Percentiles rank a stretch among this genome's conserved stretches.
Evolutionary conservation across 176 grass and related monocot species (phyloP).

Genomic region (Eleusine indica): DNA sequence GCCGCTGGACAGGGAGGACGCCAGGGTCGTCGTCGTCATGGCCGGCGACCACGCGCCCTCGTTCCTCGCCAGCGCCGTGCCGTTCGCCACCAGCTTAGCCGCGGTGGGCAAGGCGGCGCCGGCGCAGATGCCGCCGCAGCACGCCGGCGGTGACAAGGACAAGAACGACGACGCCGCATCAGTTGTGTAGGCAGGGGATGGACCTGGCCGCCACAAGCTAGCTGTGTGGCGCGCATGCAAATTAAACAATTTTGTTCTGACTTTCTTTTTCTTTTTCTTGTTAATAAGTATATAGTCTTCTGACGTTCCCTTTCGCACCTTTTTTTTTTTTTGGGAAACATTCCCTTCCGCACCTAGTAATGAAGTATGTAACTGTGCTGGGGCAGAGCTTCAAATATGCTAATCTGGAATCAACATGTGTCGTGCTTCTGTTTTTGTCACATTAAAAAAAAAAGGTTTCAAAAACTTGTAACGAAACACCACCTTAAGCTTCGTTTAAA

Average conservation of each 20-base stretch:
- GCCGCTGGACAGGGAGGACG: conserved; percentile 50
- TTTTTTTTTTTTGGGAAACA: too few species aligned
- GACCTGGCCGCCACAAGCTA: not conserved
- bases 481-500: too few species aligned
- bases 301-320: not conserved
- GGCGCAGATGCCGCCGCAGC: not conserved
- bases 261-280: not conserved
- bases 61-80: conserved; percentile 61
- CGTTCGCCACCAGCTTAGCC: conserved; percentile 28
- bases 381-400: conserved; percentile 1
- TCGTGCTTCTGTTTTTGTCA: too few species aligned
- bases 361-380: too few species aligned
- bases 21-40: conserved; percentile 69
- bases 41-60: conserved; percentile 54
- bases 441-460: too few species aligned
- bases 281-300: not conserved
- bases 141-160: conserved; percentile 6
- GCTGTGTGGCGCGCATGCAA: not conserved
- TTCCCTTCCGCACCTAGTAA: too few species aligned
- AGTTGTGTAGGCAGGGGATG: conserved; percentile 5
- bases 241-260: conserved; percentile 27
- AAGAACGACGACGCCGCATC: not conserved
- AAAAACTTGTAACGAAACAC: too few species aligned
- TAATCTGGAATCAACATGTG: conserved; percentile 18
- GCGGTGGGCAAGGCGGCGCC: not conserved